Evolutionary conservation across 345 rosid genomes (phyloP), one percentile per base, ranked within the genome.

Genomic region (Melastoma malabathricum): DNA sequence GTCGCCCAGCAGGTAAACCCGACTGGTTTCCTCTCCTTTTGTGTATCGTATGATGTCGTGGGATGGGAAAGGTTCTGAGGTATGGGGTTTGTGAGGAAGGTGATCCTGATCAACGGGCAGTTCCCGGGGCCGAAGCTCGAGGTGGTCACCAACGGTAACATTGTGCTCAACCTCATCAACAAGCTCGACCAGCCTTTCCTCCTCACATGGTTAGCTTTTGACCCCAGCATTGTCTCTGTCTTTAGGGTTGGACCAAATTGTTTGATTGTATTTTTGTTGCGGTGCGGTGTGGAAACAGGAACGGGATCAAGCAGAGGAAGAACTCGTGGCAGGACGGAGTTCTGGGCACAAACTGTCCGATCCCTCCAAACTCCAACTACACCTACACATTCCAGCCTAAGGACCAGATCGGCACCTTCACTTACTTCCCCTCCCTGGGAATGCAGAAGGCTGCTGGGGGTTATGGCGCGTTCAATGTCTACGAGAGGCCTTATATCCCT

Each of bases 61-160:
- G 6, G 27, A 12, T 34, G 13, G 25, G 39, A 7, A 57, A 56
- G 50, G 22, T 10, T 13, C 49, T 10, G 6, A 29, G 44, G n/a
- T 2, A 0, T 31, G 15, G 54, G 13, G 16, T 51, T 51, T 18
- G 18, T 13, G 47, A 51, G 34, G 55, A 46, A 89, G 97, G 97
- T 78, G 50, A 89, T 89, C n/a, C 95, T 84, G 46, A 82, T 89
- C 75, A 89, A 89, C 74, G 88, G 84, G 46, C 95, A 89, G 65
- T 82, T 89, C 59, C 97, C 97, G 57, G 95, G 97, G 56, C 97
- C 97, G 9, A 77, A 56, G 51, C 85, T 89, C 62, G 95, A 89
- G n/a, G 89, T 82, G 55, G 82, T 84, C 59, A 89, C 95, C 18
- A 89, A 89, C 58, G 84, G 84, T 70, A 84, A 89, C 70, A 71